Base-by-base conservation (phyloP, 352 stramenopile genomes). In the Thalassiosira mediterranea region DNA sequence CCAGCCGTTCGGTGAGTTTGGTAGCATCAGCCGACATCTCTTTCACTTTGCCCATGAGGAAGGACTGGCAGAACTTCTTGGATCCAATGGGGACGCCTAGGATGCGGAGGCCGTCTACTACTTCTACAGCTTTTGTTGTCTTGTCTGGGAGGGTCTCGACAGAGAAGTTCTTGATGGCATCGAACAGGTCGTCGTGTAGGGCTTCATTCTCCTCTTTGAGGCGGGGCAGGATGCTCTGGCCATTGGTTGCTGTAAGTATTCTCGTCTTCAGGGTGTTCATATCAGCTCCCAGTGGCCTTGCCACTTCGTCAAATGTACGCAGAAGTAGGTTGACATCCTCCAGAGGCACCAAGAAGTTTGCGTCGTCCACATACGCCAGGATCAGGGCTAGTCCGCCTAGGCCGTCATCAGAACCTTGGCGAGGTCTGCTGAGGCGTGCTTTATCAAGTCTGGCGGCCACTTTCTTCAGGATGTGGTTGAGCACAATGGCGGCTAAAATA, bases 351-450 rank as follows among this genome's bases (percentile, higher is more conserved):
- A 64, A n/a, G 34, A 34, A 21, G 48, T 51, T 72, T 3, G 31
- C 37, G 34, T 72, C 47, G 28, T 72, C 62, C 28, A 72, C 62
- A 52, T 64, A 72, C 40, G n/a, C 62, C 3, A 56, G 32, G 17
- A 56, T 56, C 1, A 56, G 2, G 13, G 57, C 5, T 3, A 54
- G 3, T 3, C 58, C 58, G 10, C 59, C 59, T 26, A 28, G 15
- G 1, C 23, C 25, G 19, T 70, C 46, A 34, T 70, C 60, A 19
- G 0, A 15, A 34, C 7, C 13, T 1, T 47, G 40, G 21, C 28
- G 8, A 1, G 53, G 28, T 26, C 19, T 23, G 1, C 44, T 1
- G 56, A 31, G 1, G 37, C 8, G 8, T 44, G 13, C 57, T 2
- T 66, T 4, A 42, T 49, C 2, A 10, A 77, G 31, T 15, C 54